Conservation (phyloP, 345 rosid genomes). For the Salix udensis region DNA sequence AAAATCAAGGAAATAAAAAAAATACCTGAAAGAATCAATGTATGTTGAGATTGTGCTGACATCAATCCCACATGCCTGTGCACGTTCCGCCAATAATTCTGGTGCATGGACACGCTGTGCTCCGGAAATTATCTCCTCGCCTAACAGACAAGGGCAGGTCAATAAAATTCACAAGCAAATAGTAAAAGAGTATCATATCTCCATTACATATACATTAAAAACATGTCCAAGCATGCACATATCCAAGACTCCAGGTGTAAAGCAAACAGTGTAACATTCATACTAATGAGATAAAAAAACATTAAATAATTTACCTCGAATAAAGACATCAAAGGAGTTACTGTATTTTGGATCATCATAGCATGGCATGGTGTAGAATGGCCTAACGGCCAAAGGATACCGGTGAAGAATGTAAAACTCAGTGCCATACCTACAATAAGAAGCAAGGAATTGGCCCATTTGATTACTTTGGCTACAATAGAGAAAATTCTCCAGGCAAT, state of each 20-base stretch:
- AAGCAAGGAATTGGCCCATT: constrained; percentile 1
- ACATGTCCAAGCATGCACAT: neutral
- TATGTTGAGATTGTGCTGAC: constrained; percentile 69
- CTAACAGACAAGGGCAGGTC: constrained; percentile 23
- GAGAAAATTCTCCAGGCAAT: neutral
- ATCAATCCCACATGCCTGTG: constrained; percentile 64
- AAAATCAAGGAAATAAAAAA: neutral
- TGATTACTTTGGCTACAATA: neutral
- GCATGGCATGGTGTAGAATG: constrained; percentile 95
- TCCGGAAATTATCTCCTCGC: constrained; percentile 96
- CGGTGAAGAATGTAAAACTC: constrained; percentile 84
- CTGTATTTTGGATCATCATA: constrained; percentile 65
- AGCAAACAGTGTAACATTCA: neutral
- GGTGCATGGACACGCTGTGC: constrained; percentile 90
- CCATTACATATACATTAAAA: neutral
- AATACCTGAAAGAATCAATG: constrained; percentile 82
- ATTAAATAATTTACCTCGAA: constrained; percentile 52
- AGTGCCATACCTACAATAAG: constrained; percentile 59
- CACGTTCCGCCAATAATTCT: constrained; percentile 67
- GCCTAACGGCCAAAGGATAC: constrained; percentile 78
- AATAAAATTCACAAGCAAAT: neutral
- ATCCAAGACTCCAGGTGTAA: neutral
- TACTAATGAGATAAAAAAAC: neutral
- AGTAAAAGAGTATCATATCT: neutral
- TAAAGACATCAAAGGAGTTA: constrained; percentile 90